phyloP scores from a whole-genome alignment of 441 rosid genomes.

The Pelargonium australe region DNA sequence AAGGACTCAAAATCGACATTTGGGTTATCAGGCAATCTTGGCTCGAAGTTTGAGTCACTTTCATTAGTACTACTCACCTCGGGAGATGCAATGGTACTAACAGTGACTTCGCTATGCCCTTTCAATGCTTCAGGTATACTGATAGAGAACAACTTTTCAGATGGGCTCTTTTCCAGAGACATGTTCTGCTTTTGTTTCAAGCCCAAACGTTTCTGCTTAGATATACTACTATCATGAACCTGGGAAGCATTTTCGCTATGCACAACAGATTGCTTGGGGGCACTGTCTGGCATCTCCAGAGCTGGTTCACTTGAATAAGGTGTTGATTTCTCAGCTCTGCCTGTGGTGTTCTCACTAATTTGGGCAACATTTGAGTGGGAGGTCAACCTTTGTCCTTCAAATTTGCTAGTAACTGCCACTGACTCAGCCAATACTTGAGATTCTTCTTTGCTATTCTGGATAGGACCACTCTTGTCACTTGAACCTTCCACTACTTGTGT shows the following conservation, averaged over 20 bases:
- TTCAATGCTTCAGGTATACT: slow-evolving; percentile 30
- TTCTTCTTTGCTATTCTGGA: slow-evolving; percentile 25
- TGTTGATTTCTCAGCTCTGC: slow-evolving; percentile 33
- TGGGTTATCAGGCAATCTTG: slow-evolving; percentile 34
- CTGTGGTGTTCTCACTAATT: slow-evolving; percentile 23
- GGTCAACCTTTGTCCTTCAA: slow-evolving; percentile 23
- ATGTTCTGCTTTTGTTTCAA: slow-evolving; percentile 49
- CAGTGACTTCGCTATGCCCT: slow-evolving; percentile 25
- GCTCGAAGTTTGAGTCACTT: slow-evolving; percentile 28
- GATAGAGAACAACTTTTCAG: slow-evolving; percentile 32
- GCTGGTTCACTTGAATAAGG: slow-evolving; percentile 23
- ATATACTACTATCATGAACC: slow-evolving; percentile 27
- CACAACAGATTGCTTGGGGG: slow-evolving; percentile 18
- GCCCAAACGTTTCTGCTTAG: slow-evolving; percentile 49
- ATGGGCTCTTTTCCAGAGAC: slow-evolving; percentile 32
- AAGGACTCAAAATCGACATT: slow-evolving; percentile 18
- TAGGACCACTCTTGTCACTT: slow-evolving; percentile 30
- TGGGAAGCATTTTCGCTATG: slow-evolving; percentile 29
- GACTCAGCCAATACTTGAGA: slow-evolving; percentile 24
- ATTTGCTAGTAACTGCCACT: slow-evolving; percentile 20
- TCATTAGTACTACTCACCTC: slow-evolving; percentile 31
- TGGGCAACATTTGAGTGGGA: slow-evolving; percentile 21
- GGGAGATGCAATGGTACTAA: slow-evolving; percentile 25
- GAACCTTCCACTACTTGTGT: slow-evolving; percentile 40
- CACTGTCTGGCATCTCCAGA: slow-evolving; percentile 28